phyloP scores from a whole-genome alignment of 495 filamentous ascomycete genomes.

The Aspergillus heteromorphus region DNA sequence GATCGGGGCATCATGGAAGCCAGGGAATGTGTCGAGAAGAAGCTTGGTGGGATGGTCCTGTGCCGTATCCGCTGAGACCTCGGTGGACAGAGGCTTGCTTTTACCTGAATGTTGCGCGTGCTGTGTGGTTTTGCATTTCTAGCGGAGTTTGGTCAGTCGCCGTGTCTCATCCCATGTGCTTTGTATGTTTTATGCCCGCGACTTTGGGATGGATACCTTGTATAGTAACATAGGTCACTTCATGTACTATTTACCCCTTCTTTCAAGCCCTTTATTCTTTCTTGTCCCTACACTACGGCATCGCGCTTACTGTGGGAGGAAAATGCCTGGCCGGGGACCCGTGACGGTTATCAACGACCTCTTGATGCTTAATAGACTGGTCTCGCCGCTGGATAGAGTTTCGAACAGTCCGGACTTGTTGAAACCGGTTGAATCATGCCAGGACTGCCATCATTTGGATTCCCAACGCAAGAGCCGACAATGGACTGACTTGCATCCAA shows the following conservation, averaged over 20 bases:
- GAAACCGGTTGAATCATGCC: neutral
- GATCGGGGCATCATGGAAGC: conserved; percentile 77
- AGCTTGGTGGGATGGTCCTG: conserved; percentile 75
- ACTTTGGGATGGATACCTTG: conserved; percentile 33
- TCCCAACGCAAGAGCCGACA: no score
- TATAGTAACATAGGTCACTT: conserved; percentile 34
- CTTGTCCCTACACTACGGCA: neutral
- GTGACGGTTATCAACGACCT: neutral
- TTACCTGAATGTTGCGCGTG: conserved; percentile 8
- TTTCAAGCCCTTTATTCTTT: neutral
- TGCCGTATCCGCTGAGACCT: conserved; percentile 55
- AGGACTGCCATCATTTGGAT: neutral
- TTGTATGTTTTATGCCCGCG: conserved; percentile 26
- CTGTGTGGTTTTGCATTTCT: conserved; percentile 32
- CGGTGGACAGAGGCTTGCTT: conserved; percentile 14
- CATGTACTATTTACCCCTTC: conserved; percentile 11
- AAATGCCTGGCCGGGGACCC: neutral
- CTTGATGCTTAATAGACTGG: neutral
- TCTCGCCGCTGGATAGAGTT: neutral
- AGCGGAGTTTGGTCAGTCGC: conserved; percentile 43
- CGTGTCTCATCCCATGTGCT: conserved; percentile 31
- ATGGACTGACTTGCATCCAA: no score
- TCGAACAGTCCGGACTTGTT: neutral
- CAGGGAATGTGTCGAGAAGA: conserved; percentile 81
- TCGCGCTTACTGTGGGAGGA: neutral